Base-by-base conservation (phyloP, 176 grass and related monocot species). In the Phoenix dactylifera region DNA sequence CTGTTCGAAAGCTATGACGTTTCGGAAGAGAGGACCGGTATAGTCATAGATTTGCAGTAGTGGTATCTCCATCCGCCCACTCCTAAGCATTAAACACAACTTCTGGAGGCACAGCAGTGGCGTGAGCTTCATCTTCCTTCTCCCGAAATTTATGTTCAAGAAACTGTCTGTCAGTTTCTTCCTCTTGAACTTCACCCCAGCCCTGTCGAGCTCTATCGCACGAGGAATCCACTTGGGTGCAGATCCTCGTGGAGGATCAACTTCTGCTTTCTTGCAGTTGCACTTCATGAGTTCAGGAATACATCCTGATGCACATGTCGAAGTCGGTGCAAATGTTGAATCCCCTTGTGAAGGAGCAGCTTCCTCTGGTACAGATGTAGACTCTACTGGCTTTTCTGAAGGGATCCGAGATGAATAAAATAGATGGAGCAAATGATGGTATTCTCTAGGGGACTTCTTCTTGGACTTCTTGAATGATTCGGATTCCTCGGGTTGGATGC, bases 51-150 rank as follows among this genome's bases (percentile, higher is more conserved):
- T 49, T 26, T 29, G 3, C 18, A 89, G n/a, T 20, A 1, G 0
- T 1, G 84, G 84, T 44, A 87, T 87, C 76, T 87, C 62, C 7
- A 87, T 54, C 26, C 52, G 1, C 10, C 53, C 70, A 3, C 52
- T 9, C 0, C 1, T 26, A 26, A 26, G 4, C 4, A 26, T 26
- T 4, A 26, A 26, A 26, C 26, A 26, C 2, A 26, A 3, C 26
- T 26, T 26, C 26, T 0, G 4, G 26, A 26, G 28, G 28, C 28
- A 29, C 6, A 29, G 28, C 28, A 29, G 6, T 29, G 28, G 28
- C 4, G 1, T 29, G 5, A 29, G 1, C 5, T 29, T 6, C 28
- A 29, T 29, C 28, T 29, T 29, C 28, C 5, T 29, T 5, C 5
- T 0, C 28, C 6, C 0, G 49, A 85, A 85, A 0, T 19, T 16